Conservation (phyloP, 2,329 filamentous ascomycete genomes). For the Fusarium staphyleae region DNA sequence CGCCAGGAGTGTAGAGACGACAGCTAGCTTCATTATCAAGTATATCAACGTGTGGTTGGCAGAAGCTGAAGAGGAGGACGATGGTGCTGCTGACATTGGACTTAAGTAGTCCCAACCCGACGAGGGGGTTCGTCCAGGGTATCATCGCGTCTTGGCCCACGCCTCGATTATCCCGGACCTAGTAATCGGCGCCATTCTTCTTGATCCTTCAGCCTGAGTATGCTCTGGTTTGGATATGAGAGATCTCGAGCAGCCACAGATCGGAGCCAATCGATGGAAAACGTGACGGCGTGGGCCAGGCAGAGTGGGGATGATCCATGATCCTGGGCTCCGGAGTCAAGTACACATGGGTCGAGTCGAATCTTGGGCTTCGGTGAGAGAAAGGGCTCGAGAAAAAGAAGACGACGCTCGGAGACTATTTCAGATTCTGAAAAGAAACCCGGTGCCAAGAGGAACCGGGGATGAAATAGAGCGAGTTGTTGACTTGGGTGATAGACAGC, state of each 20-base stretch:
- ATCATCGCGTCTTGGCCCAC: slow-evolving; percentile 12
- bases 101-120: slow-evolving; percentile 17
- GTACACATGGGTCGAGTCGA: no score
- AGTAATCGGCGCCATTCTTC: background rate
- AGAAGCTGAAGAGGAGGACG: background rate
- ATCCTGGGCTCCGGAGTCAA: background rate
- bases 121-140: slow-evolving; percentile 7
- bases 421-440: background rate
- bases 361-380: slow-evolving; percentile 26
- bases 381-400: slow-evolving; percentile 14
- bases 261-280: slow-evolving; percentile 43
- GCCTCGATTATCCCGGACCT: background rate
- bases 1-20: slow-evolving; percentile 42
- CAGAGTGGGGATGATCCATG: slow-evolving; percentile 20
- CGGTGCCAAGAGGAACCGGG: background rate
- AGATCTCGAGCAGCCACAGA: slow-evolving; percentile 19
- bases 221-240: slow-evolving; percentile 10
- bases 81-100: background rate
- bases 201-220: slow-evolving; percentile 1
- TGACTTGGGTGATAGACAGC: slow-evolving; percentile 6
- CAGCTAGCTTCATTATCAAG: slow-evolving; percentile 44
- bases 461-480: background rate
- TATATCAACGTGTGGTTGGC: background rate
- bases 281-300: slow-evolving; percentile 36
- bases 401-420: slow-evolving; percentile 2